A percentile compares a stretch with the other conserved stretches of the same genome.
Evolutionary conservation across 768 basidiomycete genomes (phyloP).

Genomic region (Porpolomopsis calyptriformis): DNA sequence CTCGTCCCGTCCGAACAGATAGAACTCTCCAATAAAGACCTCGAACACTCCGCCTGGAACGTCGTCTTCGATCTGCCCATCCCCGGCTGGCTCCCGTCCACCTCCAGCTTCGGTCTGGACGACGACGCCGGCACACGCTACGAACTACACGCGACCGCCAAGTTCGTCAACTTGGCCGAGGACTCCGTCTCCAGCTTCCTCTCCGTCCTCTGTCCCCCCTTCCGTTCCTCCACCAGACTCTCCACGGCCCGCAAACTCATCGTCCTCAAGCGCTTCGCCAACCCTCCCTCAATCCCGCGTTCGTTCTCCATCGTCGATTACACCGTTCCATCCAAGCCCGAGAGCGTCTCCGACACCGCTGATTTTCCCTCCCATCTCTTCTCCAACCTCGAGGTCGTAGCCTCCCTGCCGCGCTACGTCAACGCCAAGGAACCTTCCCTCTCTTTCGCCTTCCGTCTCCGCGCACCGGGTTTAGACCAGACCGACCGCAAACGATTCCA

Average conservation of each 20-base stretch:
- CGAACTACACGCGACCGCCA: slow-evolving; percentile 55
- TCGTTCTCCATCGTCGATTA: slow-evolving; percentile 29
- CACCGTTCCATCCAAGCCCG: slow-evolving; percentile 30
- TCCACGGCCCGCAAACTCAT: slow-evolving; percentile 34
- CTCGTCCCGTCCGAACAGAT: slow-evolving; percentile 43
- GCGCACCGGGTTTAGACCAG: slow-evolving; percentile 40
- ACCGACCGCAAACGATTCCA: slow-evolving; percentile 45
- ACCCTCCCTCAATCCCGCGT: slow-evolving; percentile 28
- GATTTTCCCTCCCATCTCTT: slow-evolving; percentile 43
- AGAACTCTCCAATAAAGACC: slow-evolving; percentile 54
- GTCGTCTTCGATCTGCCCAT: slow-evolving; percentile 71
- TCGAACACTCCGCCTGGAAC: slow-evolving; percentile 64
- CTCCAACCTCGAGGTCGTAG: slow-evolving; percentile 53
- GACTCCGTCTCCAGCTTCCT: slow-evolving; percentile 30
- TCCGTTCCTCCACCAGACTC: slow-evolving; percentile 35
- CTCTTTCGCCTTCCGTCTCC: slow-evolving; percentile 50
- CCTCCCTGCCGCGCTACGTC: slow-evolving; percentile 47
- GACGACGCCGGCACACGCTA: slow-evolving; percentile 53
- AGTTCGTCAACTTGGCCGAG: slow-evolving; percentile 40
- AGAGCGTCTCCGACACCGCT: slow-evolving; percentile 7
- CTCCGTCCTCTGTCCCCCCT: slow-evolving; percentile 44
- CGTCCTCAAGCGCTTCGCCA: slow-evolving; percentile 42
- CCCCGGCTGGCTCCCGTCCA: slow-evolving; percentile 84
- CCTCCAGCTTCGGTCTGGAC: slow-evolving; percentile 35
- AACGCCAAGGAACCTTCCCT: slow-evolving; percentile 37